These are phyloP conservation scores for Canna indica DNA, from an alignment of 176 grass and related monocot genomes.

Conservation along the genomic window DNA sequence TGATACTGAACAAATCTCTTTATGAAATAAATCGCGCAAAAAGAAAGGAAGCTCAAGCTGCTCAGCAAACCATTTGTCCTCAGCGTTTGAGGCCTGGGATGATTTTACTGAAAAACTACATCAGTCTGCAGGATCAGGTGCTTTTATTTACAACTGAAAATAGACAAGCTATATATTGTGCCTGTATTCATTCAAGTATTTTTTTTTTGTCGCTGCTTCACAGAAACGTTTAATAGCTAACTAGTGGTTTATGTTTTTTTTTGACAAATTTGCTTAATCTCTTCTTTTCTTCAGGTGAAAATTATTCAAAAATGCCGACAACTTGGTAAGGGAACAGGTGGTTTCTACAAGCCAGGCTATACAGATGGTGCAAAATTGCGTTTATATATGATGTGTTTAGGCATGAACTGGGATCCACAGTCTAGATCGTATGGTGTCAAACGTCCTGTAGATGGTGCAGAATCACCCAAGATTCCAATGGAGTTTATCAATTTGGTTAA, in stretches of 20 bases:
- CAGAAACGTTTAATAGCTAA: background rate
- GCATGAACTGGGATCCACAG: conserved; percentile 57
- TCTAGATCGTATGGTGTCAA: conserved; percentile 24
- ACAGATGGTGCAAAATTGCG: conserved; percentile 29
- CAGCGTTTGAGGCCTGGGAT: conserved; percentile 14
- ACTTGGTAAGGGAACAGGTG: conserved; percentile 34
- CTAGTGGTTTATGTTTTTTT: background rate
- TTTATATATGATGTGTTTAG: conserved; percentile 56
- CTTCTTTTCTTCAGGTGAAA: conserved; percentile 23
- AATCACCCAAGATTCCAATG: conserved; percentile 36
- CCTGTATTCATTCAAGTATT: too few species aligned
- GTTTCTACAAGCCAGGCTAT: conserved; percentile 54
- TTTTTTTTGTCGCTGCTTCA: too few species aligned
- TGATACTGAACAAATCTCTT: background rate
- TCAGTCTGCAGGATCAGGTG: conserved; percentile 6
- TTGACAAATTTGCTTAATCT: too few species aligned
- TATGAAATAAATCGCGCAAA: background rate
- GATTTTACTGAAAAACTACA: conserved; percentile 16
- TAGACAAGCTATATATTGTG: too few species aligned
- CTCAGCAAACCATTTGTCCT: background rate
- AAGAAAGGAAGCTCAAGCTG: background rate
- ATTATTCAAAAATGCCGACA: conserved; percentile 41
- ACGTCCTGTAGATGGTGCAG: conserved; percentile 27
- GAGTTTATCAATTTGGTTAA: conserved; percentile 24
- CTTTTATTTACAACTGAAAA: too few species aligned